Conservation (phyloP, 2,329 filamentous ascomycete species). For the Xylaria sp. region DNA sequence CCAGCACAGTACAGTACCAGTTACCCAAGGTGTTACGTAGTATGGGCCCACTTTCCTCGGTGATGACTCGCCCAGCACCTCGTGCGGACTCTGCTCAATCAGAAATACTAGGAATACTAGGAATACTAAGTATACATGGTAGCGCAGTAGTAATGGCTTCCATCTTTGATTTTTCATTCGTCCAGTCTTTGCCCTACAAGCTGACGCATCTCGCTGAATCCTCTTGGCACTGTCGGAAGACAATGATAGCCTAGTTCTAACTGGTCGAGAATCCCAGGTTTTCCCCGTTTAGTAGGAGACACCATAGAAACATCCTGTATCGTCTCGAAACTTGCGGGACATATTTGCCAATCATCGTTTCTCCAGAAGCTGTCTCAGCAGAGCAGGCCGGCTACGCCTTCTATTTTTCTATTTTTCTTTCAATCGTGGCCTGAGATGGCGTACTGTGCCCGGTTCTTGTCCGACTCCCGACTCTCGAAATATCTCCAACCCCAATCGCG, state of each 20-base stretch:
- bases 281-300: background rate
- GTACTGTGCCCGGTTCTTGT: conserved; percentile 13
- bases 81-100: conserved; percentile 25
- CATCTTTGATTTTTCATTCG: conserved; percentile 15
- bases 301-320: background rate
- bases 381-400: background rate
- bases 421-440: background rate
- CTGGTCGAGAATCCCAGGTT: background rate
- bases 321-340: conserved; percentile 1
- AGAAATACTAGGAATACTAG: conserved; percentile 25
- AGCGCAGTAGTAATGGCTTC: conserved; percentile 5
- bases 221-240: background rate
- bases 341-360: conserved; percentile 1
- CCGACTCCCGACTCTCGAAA: conserved; percentile 12
- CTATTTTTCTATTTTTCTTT: too few species aligned
- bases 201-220: conserved; percentile 25
- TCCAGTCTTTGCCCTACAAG: conserved; percentile 11
- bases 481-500: conserved; percentile 19
- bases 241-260: background rate
- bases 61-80: conserved; percentile 22
- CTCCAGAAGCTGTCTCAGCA: conserved; percentile 6
- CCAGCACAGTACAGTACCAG: too few species aligned
- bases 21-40: conserved; percentile 26
- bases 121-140: conserved; percentile 8
- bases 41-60: conserved; percentile 25